Evolutionary conservation across 176 grass and related monocot genomes (phyloP).

Genomic region (Aegilops sharonensis): DNA sequence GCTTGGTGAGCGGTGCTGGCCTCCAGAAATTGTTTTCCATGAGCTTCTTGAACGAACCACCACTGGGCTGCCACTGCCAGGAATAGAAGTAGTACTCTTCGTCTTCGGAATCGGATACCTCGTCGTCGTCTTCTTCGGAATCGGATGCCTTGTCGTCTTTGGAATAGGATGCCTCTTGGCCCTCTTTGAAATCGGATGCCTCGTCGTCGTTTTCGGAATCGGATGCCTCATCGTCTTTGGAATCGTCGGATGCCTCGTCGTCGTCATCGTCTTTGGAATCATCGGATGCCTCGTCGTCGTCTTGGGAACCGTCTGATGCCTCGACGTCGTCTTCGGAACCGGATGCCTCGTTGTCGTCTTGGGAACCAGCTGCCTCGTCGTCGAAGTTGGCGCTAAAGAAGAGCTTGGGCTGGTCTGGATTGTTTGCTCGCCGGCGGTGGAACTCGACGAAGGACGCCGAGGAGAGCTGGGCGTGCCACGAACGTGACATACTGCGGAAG

Average conservation of each 20-base stretch:
- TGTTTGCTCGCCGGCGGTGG: neutral
- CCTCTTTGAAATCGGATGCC: too few species aligned
- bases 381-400: neutral
- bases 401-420: neutral
- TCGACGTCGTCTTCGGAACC: too few species aligned
- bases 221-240: too few species aligned
- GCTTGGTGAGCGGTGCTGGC: neutral
- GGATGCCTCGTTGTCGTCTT: neutral
- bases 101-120: too few species aligned
- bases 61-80: neutral
- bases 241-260: too few species aligned
- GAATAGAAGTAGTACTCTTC: neutral
- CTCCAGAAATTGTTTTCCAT: neutral
- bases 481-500: neutral
- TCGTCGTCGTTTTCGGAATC: too few species aligned
- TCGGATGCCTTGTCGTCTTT: too few species aligned
- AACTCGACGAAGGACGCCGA: neutral
- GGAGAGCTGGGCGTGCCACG: neutral
- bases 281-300: too few species aligned
- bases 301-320: too few species aligned
- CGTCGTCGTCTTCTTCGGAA: too few species aligned
- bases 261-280: too few species aligned
- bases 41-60: neutral
- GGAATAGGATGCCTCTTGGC: too few species aligned
- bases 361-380: neutral